These are phyloP conservation scores for Ceratonia siliqua DNA, from an alignment of 306 rosid species.

Conservation along the genomic window DNA sequence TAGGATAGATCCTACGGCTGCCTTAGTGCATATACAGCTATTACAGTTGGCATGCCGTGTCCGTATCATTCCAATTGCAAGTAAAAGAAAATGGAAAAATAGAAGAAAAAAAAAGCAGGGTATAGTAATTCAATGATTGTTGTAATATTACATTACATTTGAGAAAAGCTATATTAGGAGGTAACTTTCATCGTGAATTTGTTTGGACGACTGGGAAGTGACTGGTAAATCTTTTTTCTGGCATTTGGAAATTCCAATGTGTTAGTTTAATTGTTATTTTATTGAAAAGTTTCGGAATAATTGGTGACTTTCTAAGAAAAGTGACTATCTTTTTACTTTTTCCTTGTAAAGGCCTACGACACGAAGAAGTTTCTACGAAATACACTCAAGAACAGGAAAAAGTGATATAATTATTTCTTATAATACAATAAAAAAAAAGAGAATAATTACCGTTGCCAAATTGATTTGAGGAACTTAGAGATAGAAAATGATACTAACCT, in stretches of 20 bases:
- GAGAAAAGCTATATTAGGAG: neutral
- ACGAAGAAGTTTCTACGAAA: conserved; percentile 37
- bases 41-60: conserved; percentile 40
- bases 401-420: neutral
- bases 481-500: conserved; percentile 44
- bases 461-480: conserved; percentile 9
- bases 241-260: conserved; percentile 23
- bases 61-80: conserved; percentile 17
- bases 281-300: conserved; percentile 36
- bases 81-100: neutral
- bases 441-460: neutral
- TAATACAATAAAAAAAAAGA: neutral
- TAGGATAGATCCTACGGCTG: conserved; percentile 22
- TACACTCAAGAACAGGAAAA: neutral
- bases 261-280: conserved; percentile 7
- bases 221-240: conserved; percentile 1
- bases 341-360: neutral
- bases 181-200: neutral
- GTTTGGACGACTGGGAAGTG: conserved; percentile 10
- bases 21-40: conserved; percentile 45
- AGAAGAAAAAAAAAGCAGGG: neutral
- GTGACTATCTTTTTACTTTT: conserved; percentile 32
- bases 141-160: neutral
- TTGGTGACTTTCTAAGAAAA: conserved; percentile 43
- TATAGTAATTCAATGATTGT: neutral